Evolutionary conservation across 2,329 filamentous ascomycete species (phyloP), one percentile per base, ranked within the genome.

Genomic region (Colletotrichum theobromicola): DNA sequence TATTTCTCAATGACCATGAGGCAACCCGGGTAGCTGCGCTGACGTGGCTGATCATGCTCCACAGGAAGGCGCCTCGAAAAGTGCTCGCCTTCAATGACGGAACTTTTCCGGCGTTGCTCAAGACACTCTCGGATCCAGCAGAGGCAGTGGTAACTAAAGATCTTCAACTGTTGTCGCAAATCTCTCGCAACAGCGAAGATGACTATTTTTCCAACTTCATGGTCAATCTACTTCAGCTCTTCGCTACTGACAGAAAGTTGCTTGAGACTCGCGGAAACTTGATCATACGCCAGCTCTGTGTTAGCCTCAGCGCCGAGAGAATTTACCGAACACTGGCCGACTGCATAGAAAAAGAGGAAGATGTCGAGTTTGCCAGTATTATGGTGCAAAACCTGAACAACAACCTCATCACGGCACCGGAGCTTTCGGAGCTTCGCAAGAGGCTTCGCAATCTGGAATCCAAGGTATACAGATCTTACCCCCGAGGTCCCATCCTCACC

Each of bases 321-420:
- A 99, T 99, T 73, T 99, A 98, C 81, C 92, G 97, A 35, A 98
- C 95, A 4, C 88, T 99, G 77, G 97, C 97, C 30, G 97, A 99
- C 79, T 98, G 97, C 78, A 94, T 99, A 12, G 97, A 98, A 83
- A 98, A 96, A 81, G 97, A 99, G 83, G 97, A 98, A 85, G 97
- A 99, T 82, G 92, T 99, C 55, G 97, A 99, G 82, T 99, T 99
- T 84, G 96, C 97, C 18, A 98, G 96, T 82, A 98, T 99, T 79
- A 99, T 99, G 97, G 95, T 99, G 34, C 97, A 99, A 83, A 98
- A 98, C 80, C 89, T 99, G 67, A 99, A 99, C 86, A 99, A 99
- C 84, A 99, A 99, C 80, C 92, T 99, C 69, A 98, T 99, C 77
- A 99, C 97, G 2, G 97, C 97, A 0, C 97, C 97, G 1, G 96